phyloP scores from a whole-genome alignment of 768 basidiomycete species.

The Suillus alpinus region DNA sequence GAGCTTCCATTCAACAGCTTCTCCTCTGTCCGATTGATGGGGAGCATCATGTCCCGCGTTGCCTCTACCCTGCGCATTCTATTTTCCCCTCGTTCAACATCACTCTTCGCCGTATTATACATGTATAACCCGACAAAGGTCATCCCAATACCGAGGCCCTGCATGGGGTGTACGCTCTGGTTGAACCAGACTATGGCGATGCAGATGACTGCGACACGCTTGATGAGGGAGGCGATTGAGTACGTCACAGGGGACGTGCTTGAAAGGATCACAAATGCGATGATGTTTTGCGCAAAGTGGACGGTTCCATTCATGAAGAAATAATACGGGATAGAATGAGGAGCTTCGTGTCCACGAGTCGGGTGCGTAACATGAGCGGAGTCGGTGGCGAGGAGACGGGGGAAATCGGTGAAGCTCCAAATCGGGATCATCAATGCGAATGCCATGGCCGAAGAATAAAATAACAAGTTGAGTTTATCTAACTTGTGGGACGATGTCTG shows the following conservation, averaged over 20 bases:
- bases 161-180: conserved; percentile 78
- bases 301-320: conserved; percentile 93
- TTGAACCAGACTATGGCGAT: conserved; percentile 97
- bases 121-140: conserved; percentile 91
- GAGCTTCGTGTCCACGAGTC: conserved; percentile 40
- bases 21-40: conserved; percentile 62
- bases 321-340: conserved; percentile 73
- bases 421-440: conserved; percentile 96
- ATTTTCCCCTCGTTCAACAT: conserved; percentile 92
- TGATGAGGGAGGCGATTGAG: conserved; percentile 96
- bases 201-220: conserved; percentile 97
- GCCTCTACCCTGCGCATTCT: conserved; percentile 78
- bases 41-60: conserved; percentile 63
- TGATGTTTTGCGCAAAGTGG: conserved; percentile 95
- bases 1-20: conserved; percentile 44
- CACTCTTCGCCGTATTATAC: conserved; percentile 93
- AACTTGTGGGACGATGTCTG: conserved; percentile 67
- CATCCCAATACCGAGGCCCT: conserved; percentile 85
- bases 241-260: conserved; percentile 98
- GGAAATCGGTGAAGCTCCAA: conserved; percentile 88
- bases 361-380: conserved; percentile 45
- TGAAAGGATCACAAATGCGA: conserved; percentile 94
- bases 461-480: conserved; percentile 94
- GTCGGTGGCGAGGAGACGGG: conserved; percentile 53
- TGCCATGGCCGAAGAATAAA: conserved; percentile 93